A percentile compares a stretch with the other conserved stretches of the same genome.
phyloP scores from a whole-genome alignment of 2,329 filamentous ascomycete genomes.

The Nothopassalora personata region DNA sequence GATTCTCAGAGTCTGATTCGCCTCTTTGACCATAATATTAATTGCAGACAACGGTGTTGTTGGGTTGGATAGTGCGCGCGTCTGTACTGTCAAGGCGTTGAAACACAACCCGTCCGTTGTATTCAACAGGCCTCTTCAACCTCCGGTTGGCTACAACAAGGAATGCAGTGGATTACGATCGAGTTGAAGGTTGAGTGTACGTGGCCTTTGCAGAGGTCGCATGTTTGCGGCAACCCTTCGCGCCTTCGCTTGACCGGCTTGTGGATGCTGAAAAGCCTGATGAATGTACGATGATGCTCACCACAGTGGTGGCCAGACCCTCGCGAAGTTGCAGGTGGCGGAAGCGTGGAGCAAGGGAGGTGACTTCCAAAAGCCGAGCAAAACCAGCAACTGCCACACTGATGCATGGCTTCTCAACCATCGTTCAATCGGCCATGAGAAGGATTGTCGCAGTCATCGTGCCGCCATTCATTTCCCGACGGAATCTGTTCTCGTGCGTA shows the following conservation, averaged over 20 bases:
- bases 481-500: constrained; percentile 8
- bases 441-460: constrained; percentile 15
- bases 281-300: neutral
- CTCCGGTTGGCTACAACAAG: no score
- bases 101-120: no score
- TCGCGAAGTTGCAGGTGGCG: neutral
- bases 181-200: neutral
- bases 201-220: neutral
- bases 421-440: constrained; percentile 11
- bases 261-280: neutral
- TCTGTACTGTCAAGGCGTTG: no score
- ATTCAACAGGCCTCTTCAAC: no score
- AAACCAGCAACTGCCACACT: neutral
- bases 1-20: no score
- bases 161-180: no score
- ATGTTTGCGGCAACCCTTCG: neutral
- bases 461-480: constrained; percentile 9
- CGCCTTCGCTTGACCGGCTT: neutral
- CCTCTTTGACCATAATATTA: no score
- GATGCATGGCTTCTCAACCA: constrained; percentile 5
- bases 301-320: neutral
- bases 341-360: neutral
- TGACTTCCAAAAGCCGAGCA: neutral
- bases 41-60: no score
- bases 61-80: no score